Percentiles rank a stretch among this genome's conserved stretches.
Evolutionary conservation across 2,329 filamentous ascomycete species (phyloP).

Genomic region (Cadophora gregata): DNA sequence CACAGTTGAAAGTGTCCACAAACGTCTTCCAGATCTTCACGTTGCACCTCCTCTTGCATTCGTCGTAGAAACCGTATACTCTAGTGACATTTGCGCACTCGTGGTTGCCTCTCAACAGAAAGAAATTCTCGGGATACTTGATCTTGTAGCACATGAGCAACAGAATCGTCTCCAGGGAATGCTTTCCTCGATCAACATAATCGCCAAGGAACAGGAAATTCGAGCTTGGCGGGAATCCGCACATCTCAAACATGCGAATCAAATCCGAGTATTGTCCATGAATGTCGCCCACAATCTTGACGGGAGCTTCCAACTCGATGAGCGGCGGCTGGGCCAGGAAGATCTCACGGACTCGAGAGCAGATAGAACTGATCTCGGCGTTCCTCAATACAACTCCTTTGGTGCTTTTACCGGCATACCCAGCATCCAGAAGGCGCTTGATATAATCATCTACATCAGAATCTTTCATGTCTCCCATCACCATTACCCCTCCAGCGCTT

Average conservation of each 20-base stretch:
- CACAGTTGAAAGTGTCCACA: constrained; percentile 91
- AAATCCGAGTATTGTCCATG: constrained; percentile 97
- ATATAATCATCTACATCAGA: constrained; percentile 98
- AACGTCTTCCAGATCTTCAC: constrained; percentile 99
- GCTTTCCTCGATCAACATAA: constrained; percentile 96
- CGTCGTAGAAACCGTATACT: constrained; percentile 97
- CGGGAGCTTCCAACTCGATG: constrained; percentile 88
- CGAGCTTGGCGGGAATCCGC: constrained; percentile 87
- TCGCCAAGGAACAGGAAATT: constrained; percentile 96
- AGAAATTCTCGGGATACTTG: constrained; percentile 97
- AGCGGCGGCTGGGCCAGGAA: constrained; percentile 92
- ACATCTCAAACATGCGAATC: constrained; percentile 98
- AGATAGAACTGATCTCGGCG: constrained; percentile 94
- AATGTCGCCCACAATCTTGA: constrained; percentile 97
- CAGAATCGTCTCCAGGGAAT: constrained; percentile 92
- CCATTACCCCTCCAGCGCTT: constrained; percentile 61
- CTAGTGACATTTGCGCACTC: constrained; percentile 96
- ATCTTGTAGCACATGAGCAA: constrained; percentile 95
- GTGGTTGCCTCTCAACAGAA: constrained; percentile 91
- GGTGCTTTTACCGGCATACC: constrained; percentile 94
- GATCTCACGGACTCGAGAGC: constrained; percentile 84
- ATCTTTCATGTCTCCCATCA: constrained; percentile 88
- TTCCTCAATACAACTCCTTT: constrained; percentile 98
- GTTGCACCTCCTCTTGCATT: constrained; percentile 95
- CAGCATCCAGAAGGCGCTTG: constrained; percentile 89